These are phyloP conservation scores for Fusarium sp. DNA, from an alignment of 2,329 filamentous ascomycete species.

Conservation along the genomic window DNA sequence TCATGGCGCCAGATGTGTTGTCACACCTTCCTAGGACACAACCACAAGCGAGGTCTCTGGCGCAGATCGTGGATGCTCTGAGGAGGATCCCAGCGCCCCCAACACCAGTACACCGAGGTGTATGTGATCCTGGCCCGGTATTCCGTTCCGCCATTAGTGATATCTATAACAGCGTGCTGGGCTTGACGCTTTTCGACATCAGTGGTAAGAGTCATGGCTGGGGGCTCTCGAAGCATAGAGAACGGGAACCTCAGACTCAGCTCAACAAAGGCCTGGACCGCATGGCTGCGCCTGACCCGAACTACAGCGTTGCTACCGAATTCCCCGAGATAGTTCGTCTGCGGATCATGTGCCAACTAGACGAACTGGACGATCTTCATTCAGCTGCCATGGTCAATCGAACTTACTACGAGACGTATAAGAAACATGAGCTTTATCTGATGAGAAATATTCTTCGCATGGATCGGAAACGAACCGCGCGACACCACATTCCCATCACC, in stretches of 20 bases:
- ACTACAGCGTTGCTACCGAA: slow-evolving; percentile 52
- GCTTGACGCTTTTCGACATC: slow-evolving; percentile 64
- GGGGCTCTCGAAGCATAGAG: slow-evolving; percentile 60
- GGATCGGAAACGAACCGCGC: slow-evolving; percentile 42
- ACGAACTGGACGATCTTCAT: slow-evolving; percentile 59
- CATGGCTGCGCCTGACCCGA: slow-evolving; percentile 52
- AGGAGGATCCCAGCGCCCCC: slow-evolving; percentile 61
- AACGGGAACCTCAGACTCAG: slow-evolving; percentile 54
- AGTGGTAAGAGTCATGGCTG: slow-evolving; percentile 64
- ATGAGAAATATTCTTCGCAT: slow-evolving; percentile 55
- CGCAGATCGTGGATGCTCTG: slow-evolving; percentile 60
- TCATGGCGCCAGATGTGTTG: slow-evolving; percentile 53
- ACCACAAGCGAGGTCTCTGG: slow-evolving; percentile 57
- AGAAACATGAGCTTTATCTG: slow-evolving; percentile 59
- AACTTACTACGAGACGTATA: slow-evolving; percentile 61
- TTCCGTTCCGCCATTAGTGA: slow-evolving; percentile 64
- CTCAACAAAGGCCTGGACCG: slow-evolving; percentile 48
- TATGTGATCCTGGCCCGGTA: slow-evolving; percentile 64
- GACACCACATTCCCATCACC: slow-evolving; percentile 41
- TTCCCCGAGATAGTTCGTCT: slow-evolving; percentile 57
- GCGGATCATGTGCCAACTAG: slow-evolving; percentile 57
- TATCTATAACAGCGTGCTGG: slow-evolving; percentile 64
- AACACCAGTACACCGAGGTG: slow-evolving; percentile 56
- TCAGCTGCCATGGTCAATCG: slow-evolving; percentile 59
- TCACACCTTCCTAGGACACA: slow-evolving; percentile 44